A percentile compares a stretch with the other conserved stretches of the same genome.
Evolutionary conservation across 164 flowering plant species (phyloP).

Genomic region (Chloranthus sessilifolius): DNA sequence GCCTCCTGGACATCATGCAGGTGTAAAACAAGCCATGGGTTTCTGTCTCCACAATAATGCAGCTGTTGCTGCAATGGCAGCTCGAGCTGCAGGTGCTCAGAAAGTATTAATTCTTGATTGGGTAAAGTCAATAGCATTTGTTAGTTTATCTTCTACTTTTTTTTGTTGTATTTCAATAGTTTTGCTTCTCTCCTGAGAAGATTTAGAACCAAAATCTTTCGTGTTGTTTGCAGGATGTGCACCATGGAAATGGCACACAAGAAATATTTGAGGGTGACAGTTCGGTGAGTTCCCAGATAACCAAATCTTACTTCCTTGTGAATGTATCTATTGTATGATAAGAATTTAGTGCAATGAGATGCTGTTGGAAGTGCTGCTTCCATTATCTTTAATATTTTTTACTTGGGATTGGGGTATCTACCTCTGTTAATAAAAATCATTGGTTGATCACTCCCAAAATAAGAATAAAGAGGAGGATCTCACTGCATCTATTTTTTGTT

Average conservation of each 20-base stretch:
- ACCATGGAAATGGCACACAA: slow-evolving; percentile 99
- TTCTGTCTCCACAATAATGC: slow-evolving; percentile 99
- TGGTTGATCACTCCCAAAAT: too few relatives aligned
- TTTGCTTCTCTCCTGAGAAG: not conserved
- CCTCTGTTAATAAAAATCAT: not conserved
- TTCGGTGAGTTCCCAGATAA: slow-evolving; percentile 58
- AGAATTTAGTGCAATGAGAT: not conserved
- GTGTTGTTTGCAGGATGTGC: slow-evolving; percentile 71
- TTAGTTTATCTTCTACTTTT: not conserved
- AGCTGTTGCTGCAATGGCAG: slow-evolving; percentile 85
- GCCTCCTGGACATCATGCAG: slow-evolving; percentile 99
- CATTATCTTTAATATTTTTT: not conserved
- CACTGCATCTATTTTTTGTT: not conserved
- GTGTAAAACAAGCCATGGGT: slow-evolving; percentile 86
- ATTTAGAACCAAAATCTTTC: not conserved
- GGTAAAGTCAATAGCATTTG: slow-evolving; percentile 41
- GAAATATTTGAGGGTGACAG: slow-evolving; percentile 82
- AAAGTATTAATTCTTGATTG: slow-evolving; percentile 91
- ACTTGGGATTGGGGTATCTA: too few relatives aligned
- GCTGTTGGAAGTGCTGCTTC: not conserved
- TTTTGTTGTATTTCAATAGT: not conserved
- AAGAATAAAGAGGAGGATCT: not conserved
- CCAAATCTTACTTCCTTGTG: not conserved
- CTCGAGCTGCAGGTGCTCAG: slow-evolving; percentile 85
- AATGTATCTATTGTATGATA: too few relatives aligned